Conservation (phyloP, 2,329 filamentous ascomycete genomes). For the Alternaria ethzedia region DNA sequence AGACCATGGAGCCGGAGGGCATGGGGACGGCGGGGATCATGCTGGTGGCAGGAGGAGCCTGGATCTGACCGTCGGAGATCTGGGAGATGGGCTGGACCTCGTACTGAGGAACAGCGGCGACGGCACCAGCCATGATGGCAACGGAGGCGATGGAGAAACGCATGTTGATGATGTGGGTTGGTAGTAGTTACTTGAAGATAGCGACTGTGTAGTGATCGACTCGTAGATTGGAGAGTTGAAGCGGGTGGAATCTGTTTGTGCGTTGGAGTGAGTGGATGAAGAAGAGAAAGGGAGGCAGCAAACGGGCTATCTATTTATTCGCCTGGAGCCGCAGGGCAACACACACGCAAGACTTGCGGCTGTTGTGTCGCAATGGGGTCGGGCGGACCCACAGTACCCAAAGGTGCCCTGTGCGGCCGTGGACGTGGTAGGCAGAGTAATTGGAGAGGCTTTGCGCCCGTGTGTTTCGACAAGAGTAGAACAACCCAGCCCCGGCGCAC, state of each 20-base stretch:
- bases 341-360: conserved; percentile 4
- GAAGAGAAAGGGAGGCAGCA: conserved; percentile 7
- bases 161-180: conserved; percentile 34
- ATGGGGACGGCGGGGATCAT: conserved; percentile 7
- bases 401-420: background rate
- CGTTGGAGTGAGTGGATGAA: conserved; percentile 8
- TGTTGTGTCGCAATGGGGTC: conserved; percentile 12
- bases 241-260: conserved; percentile 7
- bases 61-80: conserved; percentile 49
- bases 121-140: conserved; percentile 37
- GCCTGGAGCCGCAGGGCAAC: conserved; percentile 3
- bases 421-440: background rate
- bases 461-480: conserved; percentile 14
- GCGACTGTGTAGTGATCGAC: conserved; percentile 16
- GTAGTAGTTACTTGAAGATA: conserved; percentile 13
- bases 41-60: conserved; percentile 37
- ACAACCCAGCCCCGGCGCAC: conserved; percentile 11
- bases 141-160: conserved; percentile 39
- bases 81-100: conserved; percentile 42
- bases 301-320: conserved; percentile 20
- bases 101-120: conserved; percentile 37
- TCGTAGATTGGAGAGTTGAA: conserved; percentile 14
- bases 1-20: conserved; percentile 2
- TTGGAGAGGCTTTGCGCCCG: conserved; percentile 12
- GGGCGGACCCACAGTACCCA: background rate